phyloP scores from a whole-genome alignment of 192 early-diverging fungal genomes.

The Coemansia sp. region DNA sequence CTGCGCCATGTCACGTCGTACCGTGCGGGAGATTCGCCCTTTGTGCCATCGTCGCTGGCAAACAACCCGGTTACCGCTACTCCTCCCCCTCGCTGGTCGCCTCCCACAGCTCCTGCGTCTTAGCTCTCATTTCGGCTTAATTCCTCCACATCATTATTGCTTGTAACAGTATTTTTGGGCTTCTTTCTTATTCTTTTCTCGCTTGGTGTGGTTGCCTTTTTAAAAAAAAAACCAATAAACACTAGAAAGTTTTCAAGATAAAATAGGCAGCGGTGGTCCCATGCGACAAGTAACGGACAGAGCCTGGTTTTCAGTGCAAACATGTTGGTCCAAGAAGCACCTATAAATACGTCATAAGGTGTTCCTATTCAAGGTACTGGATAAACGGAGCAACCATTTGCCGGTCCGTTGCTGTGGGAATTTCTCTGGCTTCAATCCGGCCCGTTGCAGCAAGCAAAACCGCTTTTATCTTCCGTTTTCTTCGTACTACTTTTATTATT shows the following conservation, averaged over 20 bases:
- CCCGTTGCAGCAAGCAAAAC: no score
- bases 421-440: no score
- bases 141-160: constrained; percentile 7
- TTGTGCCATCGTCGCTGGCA: constrained; percentile 6
- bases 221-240: background rate
- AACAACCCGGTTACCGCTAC: constrained; percentile 1
- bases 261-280: no score
- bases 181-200: background rate
- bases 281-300: no score
- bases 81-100: constrained; percentile 29
- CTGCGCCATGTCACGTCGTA: constrained; percentile 30
- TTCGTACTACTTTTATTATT: no score
- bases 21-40: background rate
- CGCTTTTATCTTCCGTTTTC: background rate
- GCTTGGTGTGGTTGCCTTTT: background rate
- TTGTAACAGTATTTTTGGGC: constrained; percentile 25
- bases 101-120: constrained; percentile 16
- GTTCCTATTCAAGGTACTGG: no score
- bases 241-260: background rate
- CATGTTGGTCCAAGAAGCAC: no score
- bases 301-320: no score
- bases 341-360: no score
- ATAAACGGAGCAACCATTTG: no score
- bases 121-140: background rate
- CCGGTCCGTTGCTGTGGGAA: no score